phyloP scores from a whole-genome alignment of 2,329 filamentous ascomycete species.

The Cryphonectria radicalis region DNA sequence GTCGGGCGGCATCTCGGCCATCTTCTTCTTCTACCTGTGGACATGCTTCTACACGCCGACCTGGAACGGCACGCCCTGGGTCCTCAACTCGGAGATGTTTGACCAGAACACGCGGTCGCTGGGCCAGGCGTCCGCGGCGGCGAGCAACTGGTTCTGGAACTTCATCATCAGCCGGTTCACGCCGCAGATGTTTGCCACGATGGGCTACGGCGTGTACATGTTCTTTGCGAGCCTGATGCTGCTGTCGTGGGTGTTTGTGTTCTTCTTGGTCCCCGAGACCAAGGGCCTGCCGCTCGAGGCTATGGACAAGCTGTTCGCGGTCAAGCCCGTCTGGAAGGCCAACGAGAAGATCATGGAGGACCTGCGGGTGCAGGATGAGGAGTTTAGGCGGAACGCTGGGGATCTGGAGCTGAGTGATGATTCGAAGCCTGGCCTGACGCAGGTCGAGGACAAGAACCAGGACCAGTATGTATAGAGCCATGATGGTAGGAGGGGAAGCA shows the following conservation, averaged over 20 bases:
- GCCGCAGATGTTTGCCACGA: constrained; percentile 63
- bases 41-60: constrained; percentile 73
- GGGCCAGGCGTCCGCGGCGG: constrained; percentile 72
- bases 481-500: neutral
- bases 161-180: constrained; percentile 72
- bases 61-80: constrained; percentile 78
- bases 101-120: constrained; percentile 70
- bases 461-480: constrained; percentile 3
- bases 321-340: constrained; percentile 50
- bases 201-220: constrained; percentile 69
- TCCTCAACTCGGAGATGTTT: constrained; percentile 77
- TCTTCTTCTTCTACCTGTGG: constrained; percentile 77
- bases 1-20: constrained; percentile 58
- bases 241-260: constrained; percentile 61
- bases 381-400: constrained; percentile 38
- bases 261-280: constrained; percentile 67
- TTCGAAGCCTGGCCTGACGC: constrained; percentile 34
- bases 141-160: constrained; percentile 75
- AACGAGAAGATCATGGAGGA: constrained; percentile 50
- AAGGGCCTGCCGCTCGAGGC: constrained; percentile 67
- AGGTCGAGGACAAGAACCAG: constrained; percentile 34
- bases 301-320: constrained; percentile 65
- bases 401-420: constrained; percentile 33
- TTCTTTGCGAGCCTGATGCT: constrained; percentile 70
- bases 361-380: constrained; percentile 42